Evolutionary conservation across 2,329 filamentous ascomycete species (phyloP).

Genomic region (Periglandula ipomoeae): DNA sequence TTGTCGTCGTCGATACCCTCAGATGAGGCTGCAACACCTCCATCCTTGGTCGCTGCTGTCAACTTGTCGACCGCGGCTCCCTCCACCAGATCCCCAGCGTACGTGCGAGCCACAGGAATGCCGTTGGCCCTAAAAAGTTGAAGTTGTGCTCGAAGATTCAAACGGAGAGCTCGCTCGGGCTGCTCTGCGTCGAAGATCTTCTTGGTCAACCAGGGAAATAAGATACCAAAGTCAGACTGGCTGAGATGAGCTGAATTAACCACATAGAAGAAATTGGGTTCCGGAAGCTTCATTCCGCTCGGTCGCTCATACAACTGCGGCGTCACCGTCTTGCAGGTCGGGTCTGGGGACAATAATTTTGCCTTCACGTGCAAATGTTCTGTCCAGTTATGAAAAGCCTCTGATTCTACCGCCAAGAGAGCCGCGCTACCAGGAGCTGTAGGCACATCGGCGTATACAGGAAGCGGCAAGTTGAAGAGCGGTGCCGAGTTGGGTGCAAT

Average conservation of each 20-base stretch:
- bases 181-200: conserved; percentile 47
- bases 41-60: conserved; percentile 14
- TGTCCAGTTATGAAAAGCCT: conserved; percentile 71
- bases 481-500: conserved; percentile 51
- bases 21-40: conserved; percentile 10
- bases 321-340: conserved; percentile 32
- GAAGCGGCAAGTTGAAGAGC: conserved; percentile 65
- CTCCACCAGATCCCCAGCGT: conserved; percentile 39
- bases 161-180: conserved; percentile 47
- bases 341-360: conserved; percentile 50
- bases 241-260: conserved; percentile 66
- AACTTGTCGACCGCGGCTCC: conserved; percentile 31
- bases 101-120: conserved; percentile 40
- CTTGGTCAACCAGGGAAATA: conserved; percentile 65
- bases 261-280: conserved; percentile 68
- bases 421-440: conserved; percentile 46
- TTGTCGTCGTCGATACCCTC: conserved; percentile 38
- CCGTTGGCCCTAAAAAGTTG: conserved; percentile 45
- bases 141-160: conserved; percentile 50
- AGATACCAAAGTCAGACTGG: conserved; percentile 73
- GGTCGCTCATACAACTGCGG: conserved; percentile 32
- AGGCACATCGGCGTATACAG: conserved; percentile 48
- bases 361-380: conserved; percentile 63
- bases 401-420: conserved; percentile 63
- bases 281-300: conserved; percentile 32